A percentile compares a stretch with the other conserved stretches of the same genome.
phyloP scores from a whole-genome alignment of 306 rosid species.

The Oemleria cerasiformis region DNA sequence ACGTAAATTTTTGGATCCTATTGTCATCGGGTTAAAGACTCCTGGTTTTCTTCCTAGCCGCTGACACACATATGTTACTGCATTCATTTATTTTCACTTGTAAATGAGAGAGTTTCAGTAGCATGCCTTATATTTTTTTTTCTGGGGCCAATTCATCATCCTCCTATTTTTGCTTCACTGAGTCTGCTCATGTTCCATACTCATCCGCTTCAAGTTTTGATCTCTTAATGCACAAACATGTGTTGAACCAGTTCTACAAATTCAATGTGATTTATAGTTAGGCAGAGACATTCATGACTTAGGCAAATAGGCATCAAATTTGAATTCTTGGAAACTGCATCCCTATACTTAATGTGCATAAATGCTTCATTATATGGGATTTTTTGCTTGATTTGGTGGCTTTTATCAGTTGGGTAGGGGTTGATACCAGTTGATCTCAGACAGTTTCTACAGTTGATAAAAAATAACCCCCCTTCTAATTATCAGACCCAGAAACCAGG shows the following conservation, averaged over 20 bases:
- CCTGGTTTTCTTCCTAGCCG: slow-evolving; percentile 21
- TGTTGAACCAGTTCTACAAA: neutral
- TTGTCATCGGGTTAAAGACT: slow-evolving; percentile 58
- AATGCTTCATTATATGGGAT: neutral
- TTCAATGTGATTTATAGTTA: neutral
- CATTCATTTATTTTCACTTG: slow-evolving; percentile 29
- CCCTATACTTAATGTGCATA: neutral
- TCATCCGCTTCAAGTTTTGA: neutral
- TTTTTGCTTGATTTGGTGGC: too few relatives aligned
- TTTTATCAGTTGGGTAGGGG: too few relatives aligned
- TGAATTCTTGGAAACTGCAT: neutral
- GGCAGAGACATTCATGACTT: neutral
- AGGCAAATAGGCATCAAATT: slow-evolving; percentile 1
- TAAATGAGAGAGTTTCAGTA: slow-evolving; percentile 34
- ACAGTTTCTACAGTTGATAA: too few relatives aligned
- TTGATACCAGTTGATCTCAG: too few relatives aligned
- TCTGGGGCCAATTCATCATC: neutral
- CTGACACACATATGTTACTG: slow-evolving; percentile 21
- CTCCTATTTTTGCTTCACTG: slow-evolving; percentile 8
- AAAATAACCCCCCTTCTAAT: too few relatives aligned
- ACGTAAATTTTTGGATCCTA: slow-evolving; percentile 90
- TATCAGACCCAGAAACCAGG: neutral
- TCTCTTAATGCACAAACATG: neutral
- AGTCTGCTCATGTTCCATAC: neutral
- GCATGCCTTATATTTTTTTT: slow-evolving; percentile 2